phyloP scores from a whole-genome alignment of 192 early-diverging fungal species.

The Radiomyces spectabilis region DNA sequence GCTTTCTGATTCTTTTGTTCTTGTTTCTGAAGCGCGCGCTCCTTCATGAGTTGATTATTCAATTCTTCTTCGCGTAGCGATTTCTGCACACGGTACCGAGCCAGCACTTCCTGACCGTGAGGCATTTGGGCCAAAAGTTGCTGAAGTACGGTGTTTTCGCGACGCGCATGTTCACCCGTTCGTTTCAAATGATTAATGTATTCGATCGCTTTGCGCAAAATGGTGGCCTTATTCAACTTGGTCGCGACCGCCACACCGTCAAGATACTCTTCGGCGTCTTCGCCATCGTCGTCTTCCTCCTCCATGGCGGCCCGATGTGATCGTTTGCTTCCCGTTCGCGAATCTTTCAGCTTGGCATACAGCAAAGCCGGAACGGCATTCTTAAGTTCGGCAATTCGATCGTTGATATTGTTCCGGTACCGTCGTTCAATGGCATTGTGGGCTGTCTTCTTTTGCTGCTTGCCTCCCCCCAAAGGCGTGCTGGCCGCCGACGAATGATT shows the following conservation, averaged over 20 bases:
- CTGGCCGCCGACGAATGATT: too few relatives aligned
- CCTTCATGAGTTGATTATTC: not conserved
- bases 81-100: slow-evolving; percentile 9
- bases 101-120: slow-evolving; percentile 33
- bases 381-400: slow-evolving; percentile 85
- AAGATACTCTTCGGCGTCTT: slow-evolving; percentile 37
- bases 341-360: slow-evolving; percentile 43
- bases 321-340: too few relatives aligned
- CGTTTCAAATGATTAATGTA: slow-evolving; percentile 66
- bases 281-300: slow-evolving; percentile 36
- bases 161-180: slow-evolving; percentile 23
- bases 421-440: slow-evolving; percentile 95
- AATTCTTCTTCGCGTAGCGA: not conserved
- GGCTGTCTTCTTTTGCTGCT: slow-evolving; percentile 84
- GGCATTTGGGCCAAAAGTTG: slow-evolving; percentile 39
- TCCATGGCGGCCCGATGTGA: slow-evolving; percentile 26
- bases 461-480: too few relatives aligned
- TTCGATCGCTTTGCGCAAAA: slow-evolving; percentile 85
- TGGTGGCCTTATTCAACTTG: slow-evolving; percentile 91
- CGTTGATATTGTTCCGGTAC: slow-evolving; percentile 97
- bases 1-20: not conserved
- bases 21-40: not conserved
- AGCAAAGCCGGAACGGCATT: slow-evolving; percentile 79
- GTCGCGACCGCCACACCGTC: slow-evolving; percentile 85
- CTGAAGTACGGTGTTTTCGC: slow-evolving; percentile 40